These are phyloP conservation scores for Trichoderma asperelloides DNA, from an alignment of 495 filamentous ascomycete species.

Conservation along the genomic window DNA sequence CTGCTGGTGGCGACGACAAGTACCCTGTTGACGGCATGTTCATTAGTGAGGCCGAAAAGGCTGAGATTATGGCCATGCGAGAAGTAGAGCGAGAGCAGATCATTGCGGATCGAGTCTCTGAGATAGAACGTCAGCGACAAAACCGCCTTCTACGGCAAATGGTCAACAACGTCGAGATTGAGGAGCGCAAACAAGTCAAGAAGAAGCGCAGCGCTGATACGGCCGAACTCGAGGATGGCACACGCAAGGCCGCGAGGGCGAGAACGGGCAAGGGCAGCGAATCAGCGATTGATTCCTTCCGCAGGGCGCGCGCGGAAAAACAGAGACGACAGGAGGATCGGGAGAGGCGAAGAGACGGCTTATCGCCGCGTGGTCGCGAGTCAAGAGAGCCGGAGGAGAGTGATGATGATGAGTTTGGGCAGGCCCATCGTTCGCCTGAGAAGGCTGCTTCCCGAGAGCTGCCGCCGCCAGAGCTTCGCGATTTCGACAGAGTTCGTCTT, in stretches of 20 bases:
- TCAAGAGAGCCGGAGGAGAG: slow-evolving; percentile 58
- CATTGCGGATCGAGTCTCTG: slow-evolving; percentile 77
- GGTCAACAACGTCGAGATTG: slow-evolving; percentile 57
- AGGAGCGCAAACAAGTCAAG: slow-evolving; percentile 30
- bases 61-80: slow-evolving; percentile 74
- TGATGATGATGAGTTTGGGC: slow-evolving; percentile 60
- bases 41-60: slow-evolving; percentile 67
- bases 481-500: slow-evolving; percentile 73
- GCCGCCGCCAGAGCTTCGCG: slow-evolving; percentile 57
- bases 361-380: slow-evolving; percentile 27
- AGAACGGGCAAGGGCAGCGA: slow-evolving; percentile 67
- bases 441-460: slow-evolving; percentile 25
- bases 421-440: slow-evolving; percentile 37
- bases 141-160: slow-evolving; percentile 76
- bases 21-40: slow-evolving; percentile 89
- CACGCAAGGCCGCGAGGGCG: slow-evolving; percentile 74
- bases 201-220: slow-evolving; percentile 75
- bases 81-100: slow-evolving; percentile 86
- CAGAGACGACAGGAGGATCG: slow-evolving; percentile 61
- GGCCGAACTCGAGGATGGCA: slow-evolving; percentile 61
- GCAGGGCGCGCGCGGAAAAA: slow-evolving; percentile 76
- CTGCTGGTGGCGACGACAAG: slow-evolving; percentile 53
- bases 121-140: slow-evolving; percentile 70
- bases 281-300: slow-evolving; percentile 70
- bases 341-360: slow-evolving; percentile 46